A percentile compares a stretch with the other conserved stretches of the same genome.
Evolutionary conservation across 2,329 filamentous ascomycete genomes (phyloP).

Genomic region (Sarocladium brachiariae): DNA sequence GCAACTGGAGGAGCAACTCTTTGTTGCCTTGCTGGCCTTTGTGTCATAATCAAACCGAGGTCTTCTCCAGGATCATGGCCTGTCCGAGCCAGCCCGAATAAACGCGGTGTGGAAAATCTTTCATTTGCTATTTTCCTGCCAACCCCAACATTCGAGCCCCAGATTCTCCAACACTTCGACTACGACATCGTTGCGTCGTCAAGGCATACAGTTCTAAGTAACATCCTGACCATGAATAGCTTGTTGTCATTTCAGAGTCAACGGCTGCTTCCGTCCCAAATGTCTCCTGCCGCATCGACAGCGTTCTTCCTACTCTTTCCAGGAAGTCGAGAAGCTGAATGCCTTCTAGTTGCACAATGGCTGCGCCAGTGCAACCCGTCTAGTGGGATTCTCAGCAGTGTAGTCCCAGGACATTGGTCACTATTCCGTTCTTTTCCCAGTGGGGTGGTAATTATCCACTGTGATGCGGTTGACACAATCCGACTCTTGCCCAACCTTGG

Average conservation of each 20-base stretch:
- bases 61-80: not conserved
- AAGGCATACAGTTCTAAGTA: not conserved
- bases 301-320: conserved; percentile 46
- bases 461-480: conserved; percentile 30
- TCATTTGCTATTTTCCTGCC: not conserved
- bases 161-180: conserved; percentile 13
- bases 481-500: conserved; percentile 32
- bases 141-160: not conserved
- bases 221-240: not conserved
- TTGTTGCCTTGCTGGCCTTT: not conserved
- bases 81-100: not conserved
- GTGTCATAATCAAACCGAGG: not conserved
- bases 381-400: conserved; percentile 35
- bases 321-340: conserved; percentile 23
- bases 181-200: conserved; percentile 10
- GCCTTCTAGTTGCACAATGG: conserved; percentile 37
- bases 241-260: not conserved
- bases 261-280: not conserved
- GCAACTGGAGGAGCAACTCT: not conserved
- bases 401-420: conserved; percentile 39
- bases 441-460: conserved; percentile 38
- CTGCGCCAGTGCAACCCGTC: conserved; percentile 28
- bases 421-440: conserved; percentile 29
- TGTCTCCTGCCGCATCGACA: no score
- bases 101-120: not conserved